Base-by-base conservation (phyloP, 2,329 filamentous ascomycete species). In the Monascus ruber region DNA sequence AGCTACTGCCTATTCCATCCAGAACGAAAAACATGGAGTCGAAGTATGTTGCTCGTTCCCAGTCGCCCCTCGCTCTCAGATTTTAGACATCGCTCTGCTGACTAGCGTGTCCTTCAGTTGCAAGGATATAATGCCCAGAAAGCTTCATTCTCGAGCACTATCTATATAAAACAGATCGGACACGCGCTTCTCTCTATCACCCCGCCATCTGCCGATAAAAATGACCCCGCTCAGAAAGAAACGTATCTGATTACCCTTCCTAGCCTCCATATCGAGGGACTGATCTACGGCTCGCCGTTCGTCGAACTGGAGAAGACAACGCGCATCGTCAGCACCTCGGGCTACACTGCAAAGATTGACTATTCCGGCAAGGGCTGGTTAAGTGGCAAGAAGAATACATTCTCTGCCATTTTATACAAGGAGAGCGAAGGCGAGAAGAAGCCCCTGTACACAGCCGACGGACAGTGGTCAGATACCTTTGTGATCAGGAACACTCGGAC, bases 71-170 rank as follows among this genome's bases (percentile, higher is more conserved):
- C 10, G 38, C 25, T 33, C 24, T 34, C n/a, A 26, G 10, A 5
- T 27, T 10, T 31, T n/a, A 28, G 11, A 7, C 29, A 36, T 17
- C 35, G 27, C 27, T 34, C 17, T 39, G 33, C 6, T 24, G 11
- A 25, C 9, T 25, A 24, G n/a, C 31, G 17, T 17, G 17, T 8
- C 26, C 24, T 28, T 17, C 49, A 69, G 52, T 61, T 81, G 24
- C 71, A 79, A 68, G 89, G 89, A 38, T 95, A 94, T 69, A 95
- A 96, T 56, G 89, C 85, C 10, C 91, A 96, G 59, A 96, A 94
- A 63, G 88, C 89, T 4, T 93, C 86, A 10, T 95, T 98, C 65
- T 85, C 83, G 46, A 81, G 83, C 51, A 94, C 89, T 34, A 95
- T 96, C 62, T 83, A 89, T 55, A 83, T 98, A 57, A 94, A 93